These are phyloP conservation scores for Castanea crenata DNA, from an alignment of 306 rosid genomes.

Conservation along the genomic window DNA sequence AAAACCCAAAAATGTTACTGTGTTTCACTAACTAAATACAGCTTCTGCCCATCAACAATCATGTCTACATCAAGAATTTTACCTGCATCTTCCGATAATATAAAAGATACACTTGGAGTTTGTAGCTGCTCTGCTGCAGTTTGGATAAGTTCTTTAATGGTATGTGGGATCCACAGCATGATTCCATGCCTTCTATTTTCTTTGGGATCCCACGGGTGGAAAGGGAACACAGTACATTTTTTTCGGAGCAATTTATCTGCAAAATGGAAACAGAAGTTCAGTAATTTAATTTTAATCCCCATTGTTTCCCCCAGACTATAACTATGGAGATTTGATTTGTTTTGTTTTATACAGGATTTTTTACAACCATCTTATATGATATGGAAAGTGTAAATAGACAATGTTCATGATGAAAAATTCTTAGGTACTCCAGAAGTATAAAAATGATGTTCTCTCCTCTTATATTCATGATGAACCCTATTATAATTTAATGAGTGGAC, in stretches of 20 bases:
- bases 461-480: too few relatives aligned
- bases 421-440: too few relatives aligned
- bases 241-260: conserved; percentile 62
- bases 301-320: not conserved
- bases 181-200: conserved; percentile 68
- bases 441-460: too few relatives aligned
- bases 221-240: conserved; percentile 88
- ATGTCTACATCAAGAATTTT: conserved; percentile 66
- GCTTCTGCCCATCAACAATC: conserved; percentile 73
- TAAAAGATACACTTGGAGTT: conserved; percentile 31
- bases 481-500: too few relatives aligned
- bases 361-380: not conserved
- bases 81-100: conserved; percentile 89
- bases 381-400: not conserved
- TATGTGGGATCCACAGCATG: conserved; percentile 69
- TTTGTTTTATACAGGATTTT: not conserved
- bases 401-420: too few relatives aligned
- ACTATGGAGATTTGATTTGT: not conserved
- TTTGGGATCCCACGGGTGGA: conserved; percentile 78
- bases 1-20: conserved; percentile 19
- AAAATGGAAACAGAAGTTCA: conserved; percentile 13
- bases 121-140: conserved; percentile 50
- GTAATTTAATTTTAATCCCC: not conserved
- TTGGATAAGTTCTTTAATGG: conserved; percentile 63
- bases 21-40: conserved; percentile 58